These are phyloP conservation scores for Xylariaceae sp. DNA, from an alignment of 2,329 filamentous ascomycete genomes.

Conservation along the genomic window DNA sequence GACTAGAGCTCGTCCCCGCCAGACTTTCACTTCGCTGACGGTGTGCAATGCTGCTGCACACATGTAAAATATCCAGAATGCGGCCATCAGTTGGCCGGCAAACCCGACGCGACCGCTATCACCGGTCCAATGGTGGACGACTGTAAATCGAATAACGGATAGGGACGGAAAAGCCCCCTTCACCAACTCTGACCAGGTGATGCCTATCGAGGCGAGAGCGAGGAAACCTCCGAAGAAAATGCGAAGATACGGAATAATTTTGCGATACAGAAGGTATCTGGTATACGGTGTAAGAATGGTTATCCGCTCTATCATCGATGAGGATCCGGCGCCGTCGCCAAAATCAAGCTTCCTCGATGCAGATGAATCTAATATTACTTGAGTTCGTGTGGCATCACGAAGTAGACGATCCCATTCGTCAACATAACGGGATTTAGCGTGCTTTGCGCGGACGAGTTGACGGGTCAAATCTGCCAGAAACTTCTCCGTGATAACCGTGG, in stretches of 20 bases:
- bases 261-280: slow-evolving; percentile 72
- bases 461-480: slow-evolving; percentile 88
- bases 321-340: slow-evolving; percentile 52
- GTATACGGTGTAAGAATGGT: slow-evolving; percentile 73
- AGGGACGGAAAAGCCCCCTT: slow-evolving; percentile 74
- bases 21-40: slow-evolving; percentile 92
- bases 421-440: slow-evolving; percentile 76
- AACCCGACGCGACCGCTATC: slow-evolving; percentile 75
- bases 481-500: slow-evolving; percentile 83
- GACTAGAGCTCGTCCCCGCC: slow-evolving; percentile 89
- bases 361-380: slow-evolving; percentile 78
- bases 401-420: slow-evolving; percentile 83
- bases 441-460: slow-evolving; percentile 73
- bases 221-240: slow-evolving; percentile 64
- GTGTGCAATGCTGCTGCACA: slow-evolving; percentile 81
- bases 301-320: slow-evolving; percentile 50
- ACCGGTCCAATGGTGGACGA: slow-evolving; percentile 71
- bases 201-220: slow-evolving; percentile 69
- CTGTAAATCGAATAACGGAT: slow-evolving; percentile 63
- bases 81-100: slow-evolving; percentile 77
- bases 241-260: slow-evolving; percentile 65
- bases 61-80: slow-evolving; percentile 94
- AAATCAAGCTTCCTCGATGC: slow-evolving; percentile 79
- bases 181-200: slow-evolving; percentile 91
- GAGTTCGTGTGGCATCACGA: slow-evolving; percentile 66